These are phyloP conservation scores for Letharia columbiana DNA, from an alignment of 495 filamentous ascomycete genomes.

Conservation along the genomic window DNA sequence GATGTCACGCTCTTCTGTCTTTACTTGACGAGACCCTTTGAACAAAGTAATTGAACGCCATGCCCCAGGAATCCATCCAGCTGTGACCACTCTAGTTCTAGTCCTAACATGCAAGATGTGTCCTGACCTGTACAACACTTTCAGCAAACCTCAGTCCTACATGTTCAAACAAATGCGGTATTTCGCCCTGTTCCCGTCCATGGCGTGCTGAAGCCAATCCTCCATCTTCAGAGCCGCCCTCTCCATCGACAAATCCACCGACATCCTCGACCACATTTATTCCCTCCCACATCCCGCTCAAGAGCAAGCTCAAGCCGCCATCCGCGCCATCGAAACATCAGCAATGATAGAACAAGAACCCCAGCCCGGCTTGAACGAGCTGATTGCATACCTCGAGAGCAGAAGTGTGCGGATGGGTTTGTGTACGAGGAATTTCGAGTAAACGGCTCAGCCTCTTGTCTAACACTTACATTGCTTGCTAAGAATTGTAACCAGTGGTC, in stretches of 20 bases:
- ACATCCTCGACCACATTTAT: slow-evolving; percentile 86
- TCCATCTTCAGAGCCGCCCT: slow-evolving; percentile 40
- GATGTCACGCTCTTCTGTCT: neutral
- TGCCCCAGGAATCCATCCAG: neutral
- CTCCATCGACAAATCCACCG: slow-evolving; percentile 57
- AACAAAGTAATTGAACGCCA: neutral
- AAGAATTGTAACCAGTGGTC: slow-evolving; percentile 35
- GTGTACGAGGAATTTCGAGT: slow-evolving; percentile 93
- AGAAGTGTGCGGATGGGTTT: slow-evolving; percentile 64
- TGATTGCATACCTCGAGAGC: slow-evolving; percentile 75
- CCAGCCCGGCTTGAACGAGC: slow-evolving; percentile 61
- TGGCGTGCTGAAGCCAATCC: neutral
- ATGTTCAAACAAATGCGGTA: slow-evolving; percentile 87
- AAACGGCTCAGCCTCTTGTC: slow-evolving; percentile 18
- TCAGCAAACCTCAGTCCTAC: slow-evolving; percentile 80
- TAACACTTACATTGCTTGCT: neutral
- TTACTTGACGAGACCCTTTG: neutral
- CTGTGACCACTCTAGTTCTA: neutral
- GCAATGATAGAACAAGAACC: slow-evolving; percentile 73
- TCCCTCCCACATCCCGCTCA: slow-evolving; percentile 50
- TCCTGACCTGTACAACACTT: neutral
- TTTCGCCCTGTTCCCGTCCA: neutral
- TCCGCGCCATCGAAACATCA: slow-evolving; percentile 68
- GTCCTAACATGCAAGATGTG: neutral
- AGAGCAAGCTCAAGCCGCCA: slow-evolving; percentile 60